Conservation (phyloP, 164 flowering plant genomes). For the Vitis labrusca region DNA sequence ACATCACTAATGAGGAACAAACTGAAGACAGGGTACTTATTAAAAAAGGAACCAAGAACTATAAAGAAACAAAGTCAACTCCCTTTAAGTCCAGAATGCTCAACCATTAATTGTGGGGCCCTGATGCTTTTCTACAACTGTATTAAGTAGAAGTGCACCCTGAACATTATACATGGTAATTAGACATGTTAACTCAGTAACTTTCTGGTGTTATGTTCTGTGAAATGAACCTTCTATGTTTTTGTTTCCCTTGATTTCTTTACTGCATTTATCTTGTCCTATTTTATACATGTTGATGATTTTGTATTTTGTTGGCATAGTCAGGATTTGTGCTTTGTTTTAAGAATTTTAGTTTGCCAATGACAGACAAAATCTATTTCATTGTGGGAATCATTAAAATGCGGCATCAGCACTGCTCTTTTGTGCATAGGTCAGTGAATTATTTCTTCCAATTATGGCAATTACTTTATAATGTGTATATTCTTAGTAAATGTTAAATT, state of each 20-base stretch:
- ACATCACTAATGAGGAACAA: too few relatives aligned
- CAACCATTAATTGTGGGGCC: background rate
- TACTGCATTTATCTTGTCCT: background rate
- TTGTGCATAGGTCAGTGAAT: conserved; percentile 63
- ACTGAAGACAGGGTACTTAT: too few relatives aligned
- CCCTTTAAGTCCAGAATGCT: too few relatives aligned
- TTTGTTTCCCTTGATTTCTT: background rate
- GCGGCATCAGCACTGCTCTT: conserved; percentile 47
- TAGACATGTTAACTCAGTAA: background rate
- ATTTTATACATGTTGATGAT: too few relatives aligned
- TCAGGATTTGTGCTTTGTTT: background rate
- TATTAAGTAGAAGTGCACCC: background rate
- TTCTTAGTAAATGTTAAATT: background rate
- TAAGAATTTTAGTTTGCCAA: conserved; percentile 9
- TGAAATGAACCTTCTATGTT: background rate
- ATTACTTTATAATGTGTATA: background rate
- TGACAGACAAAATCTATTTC: conserved; percentile 77
- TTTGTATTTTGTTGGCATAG: too few relatives aligned
- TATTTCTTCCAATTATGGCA: background rate
- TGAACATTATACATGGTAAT: too few relatives aligned
- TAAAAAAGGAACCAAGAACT: too few relatives aligned
- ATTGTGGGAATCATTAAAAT: conserved; percentile 60
- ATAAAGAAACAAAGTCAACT: too few relatives aligned
- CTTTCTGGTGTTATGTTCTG: background rate
- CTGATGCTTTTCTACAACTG: background rate